Evolutionary conservation across 257 asterid species (phyloP).

Genomic region (Craterostigma plantagineum): DNA sequence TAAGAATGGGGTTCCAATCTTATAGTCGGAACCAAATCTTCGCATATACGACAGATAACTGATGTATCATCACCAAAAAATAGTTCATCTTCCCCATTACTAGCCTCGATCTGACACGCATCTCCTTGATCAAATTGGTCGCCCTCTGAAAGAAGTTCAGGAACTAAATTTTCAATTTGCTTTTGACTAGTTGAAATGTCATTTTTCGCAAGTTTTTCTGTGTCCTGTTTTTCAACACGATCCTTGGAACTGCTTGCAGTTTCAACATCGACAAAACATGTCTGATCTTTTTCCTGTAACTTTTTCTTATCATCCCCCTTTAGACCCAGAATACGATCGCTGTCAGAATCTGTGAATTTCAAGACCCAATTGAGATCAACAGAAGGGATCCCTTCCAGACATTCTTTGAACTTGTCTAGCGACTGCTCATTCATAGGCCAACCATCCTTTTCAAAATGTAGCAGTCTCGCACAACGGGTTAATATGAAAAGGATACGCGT

Average conservation of each 20-base stretch:
- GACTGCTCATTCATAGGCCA: constrained; percentile 67
- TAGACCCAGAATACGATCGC: constrained; percentile 10
- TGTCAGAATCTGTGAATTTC: constrained; percentile 32
- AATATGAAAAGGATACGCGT: constrained; percentile 87
- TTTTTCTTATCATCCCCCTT: constrained; percentile 20
- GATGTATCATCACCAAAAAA: constrained; percentile 36
- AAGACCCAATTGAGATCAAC: constrained; percentile 69
- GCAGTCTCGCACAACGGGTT: constrained; percentile 86
- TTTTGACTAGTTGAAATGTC: constrained; percentile 15
- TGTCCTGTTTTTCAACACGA: constrained; percentile 17
- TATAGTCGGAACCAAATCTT: constrained; percentile 61
- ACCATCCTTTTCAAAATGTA: constrained; percentile 70
- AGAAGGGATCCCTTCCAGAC: constrained; percentile 70
- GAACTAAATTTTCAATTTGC: constrained; percentile 12
- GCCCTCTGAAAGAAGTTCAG: constrained; percentile 14
- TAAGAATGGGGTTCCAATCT: constrained; percentile 90
- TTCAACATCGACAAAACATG: constrained; percentile 15
- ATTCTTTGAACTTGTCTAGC: constrained; percentile 60
- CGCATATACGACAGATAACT: constrained; percentile 90
- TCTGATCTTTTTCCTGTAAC: constrained; percentile 18
- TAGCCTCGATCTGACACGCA: constrained; percentile 20
- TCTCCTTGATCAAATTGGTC: constrained; percentile 17
- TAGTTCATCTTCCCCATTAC: constrained; percentile 31
- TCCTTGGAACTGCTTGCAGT: constrained; percentile 20
- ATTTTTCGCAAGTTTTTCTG: constrained; percentile 16